phyloP scores from a whole-genome alignment of 768 basidiomycete genomes.

The Coprinopsis cinerea region DNA sequence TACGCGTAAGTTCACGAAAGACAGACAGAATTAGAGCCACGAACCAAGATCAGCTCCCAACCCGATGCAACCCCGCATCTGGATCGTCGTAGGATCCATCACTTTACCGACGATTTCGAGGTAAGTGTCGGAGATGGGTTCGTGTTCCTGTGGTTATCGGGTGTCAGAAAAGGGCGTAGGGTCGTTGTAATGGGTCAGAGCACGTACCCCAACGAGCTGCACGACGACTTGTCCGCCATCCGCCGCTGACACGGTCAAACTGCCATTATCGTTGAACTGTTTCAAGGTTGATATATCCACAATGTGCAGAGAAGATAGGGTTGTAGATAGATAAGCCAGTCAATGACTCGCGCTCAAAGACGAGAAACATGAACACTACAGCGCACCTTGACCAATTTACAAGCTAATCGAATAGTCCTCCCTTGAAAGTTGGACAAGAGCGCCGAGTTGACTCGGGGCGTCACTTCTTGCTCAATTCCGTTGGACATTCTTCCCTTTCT shows the following conservation, averaged over 20 bases:
- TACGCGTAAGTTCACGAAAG: not conserved
- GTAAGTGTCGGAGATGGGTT: constrained; percentile 44
- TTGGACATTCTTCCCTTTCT: not conserved
- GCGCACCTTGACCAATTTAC: constrained; percentile 52
- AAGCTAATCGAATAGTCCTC: constrained; percentile 53
- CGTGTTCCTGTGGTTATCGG: constrained; percentile 25
- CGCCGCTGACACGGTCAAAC: constrained; percentile 53
- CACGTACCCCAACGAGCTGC: constrained; percentile 32
- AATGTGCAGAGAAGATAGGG: too few species aligned
- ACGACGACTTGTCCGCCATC: constrained; percentile 63
- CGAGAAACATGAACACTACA: not conserved
- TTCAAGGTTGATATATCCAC: too few species aligned
- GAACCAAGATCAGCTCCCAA: constrained; percentile 61
- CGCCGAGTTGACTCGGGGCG: constrained; percentile 58
- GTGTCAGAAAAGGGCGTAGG: not conserved
- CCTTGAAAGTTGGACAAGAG: constrained; percentile 47
- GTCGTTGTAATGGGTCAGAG: not conserved
- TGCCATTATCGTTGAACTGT: constrained; percentile 35
- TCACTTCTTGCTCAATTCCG: constrained; percentile 17
- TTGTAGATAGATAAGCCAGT: constrained; percentile 5
- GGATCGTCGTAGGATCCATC: constrained; percentile 47
- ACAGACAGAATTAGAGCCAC: constrained; percentile 17
- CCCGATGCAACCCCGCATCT: constrained; percentile 46
- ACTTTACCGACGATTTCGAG: constrained; percentile 68
- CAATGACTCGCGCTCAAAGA: constrained; percentile 2